Evolutionary conservation across 2,329 filamentous ascomycete species (phyloP).

Genomic region (Ophiosphaerella narmari): DNA sequence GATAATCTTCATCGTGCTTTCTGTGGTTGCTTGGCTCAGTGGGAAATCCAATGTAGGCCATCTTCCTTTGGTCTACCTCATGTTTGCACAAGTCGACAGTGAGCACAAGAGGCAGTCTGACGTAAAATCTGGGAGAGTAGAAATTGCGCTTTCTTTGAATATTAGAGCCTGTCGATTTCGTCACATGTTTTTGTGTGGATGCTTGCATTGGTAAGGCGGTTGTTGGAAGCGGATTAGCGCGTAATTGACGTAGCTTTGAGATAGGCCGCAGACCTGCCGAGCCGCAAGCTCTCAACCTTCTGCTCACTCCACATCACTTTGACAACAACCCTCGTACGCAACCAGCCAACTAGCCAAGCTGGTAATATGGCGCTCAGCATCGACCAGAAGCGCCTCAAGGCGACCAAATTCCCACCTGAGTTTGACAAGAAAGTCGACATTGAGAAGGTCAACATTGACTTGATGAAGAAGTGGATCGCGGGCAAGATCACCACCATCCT

Average conservation of each 20-base stretch:
- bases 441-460: conserved; percentile 93
- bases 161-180: no score
- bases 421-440: conserved; percentile 97
- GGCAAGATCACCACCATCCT: conserved; percentile 84
- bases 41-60: no score
- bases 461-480: conserved; percentile 99
- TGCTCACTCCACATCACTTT: neutral
- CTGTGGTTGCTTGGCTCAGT: neutral
- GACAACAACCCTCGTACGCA: neutral
- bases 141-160: no score
- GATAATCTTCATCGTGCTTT: neutral
- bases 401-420: conserved; percentile 90
- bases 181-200: neutral
- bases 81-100: no score
- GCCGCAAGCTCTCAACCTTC: conserved; percentile 11
- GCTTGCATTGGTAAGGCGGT: neutral
- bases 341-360: neutral
- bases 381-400: conserved; percentile 85
- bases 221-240: no score
- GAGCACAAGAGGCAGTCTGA: no score
- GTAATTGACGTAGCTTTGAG: conserved; percentile 15
- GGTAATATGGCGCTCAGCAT: conserved; percentile 76
- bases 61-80: no score
- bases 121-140: no score
- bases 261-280: conserved; percentile 12